phyloP scores from a whole-genome alignment of 805 yeast species.

The Ogataea chonburiensis region DNA sequence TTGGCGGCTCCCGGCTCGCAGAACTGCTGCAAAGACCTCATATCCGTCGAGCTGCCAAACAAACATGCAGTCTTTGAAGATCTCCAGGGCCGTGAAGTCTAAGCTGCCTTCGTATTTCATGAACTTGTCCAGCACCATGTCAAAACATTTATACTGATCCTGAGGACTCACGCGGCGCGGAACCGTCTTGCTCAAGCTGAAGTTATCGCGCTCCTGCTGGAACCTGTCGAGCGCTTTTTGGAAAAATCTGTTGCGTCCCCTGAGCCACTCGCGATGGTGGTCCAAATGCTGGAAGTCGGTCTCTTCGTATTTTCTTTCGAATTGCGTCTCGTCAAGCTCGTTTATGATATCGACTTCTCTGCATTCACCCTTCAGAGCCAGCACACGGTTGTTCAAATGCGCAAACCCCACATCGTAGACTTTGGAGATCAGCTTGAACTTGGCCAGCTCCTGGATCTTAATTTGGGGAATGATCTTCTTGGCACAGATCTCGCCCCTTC shows the following conservation, averaged over 20 bases:
- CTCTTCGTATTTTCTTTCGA: conserved; percentile 9
- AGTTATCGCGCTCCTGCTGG: conserved; percentile 8
- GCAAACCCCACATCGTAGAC: conserved; percentile 16
- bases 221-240: conserved; percentile 18
- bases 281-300: conserved; percentile 11
- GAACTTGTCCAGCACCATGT: conserved; percentile 14
- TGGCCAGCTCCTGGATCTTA: conserved; percentile 12
- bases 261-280: conserved; percentile 16
- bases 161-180: conserved; percentile 17
- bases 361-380: conserved; percentile 20
- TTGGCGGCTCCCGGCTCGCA: too few species aligned
- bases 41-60: conserved; percentile 28
- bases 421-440: conserved; percentile 17
- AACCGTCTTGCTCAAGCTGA: conserved; percentile 2
- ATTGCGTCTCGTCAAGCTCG: conserved; percentile 13
- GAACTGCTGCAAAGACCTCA: conserved; percentile 12
- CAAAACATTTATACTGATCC: conserved; percentile 17
- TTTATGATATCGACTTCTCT: conserved; percentile 16
- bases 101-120: conserved; percentile 8
- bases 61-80: conserved; percentile 22
- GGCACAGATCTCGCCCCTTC: conserved; percentile 10
- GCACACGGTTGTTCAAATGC: conserved; percentile 15
- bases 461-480: conserved; percentile 17
- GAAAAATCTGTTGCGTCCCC: conserved; percentile 15
- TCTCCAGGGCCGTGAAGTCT: conserved; percentile 8